Evolutionary conservation across 768 basidiomycete genomes (phyloP), one percentile per base, ranked within the genome.

Genomic region (Naematelia encephala): DNA sequence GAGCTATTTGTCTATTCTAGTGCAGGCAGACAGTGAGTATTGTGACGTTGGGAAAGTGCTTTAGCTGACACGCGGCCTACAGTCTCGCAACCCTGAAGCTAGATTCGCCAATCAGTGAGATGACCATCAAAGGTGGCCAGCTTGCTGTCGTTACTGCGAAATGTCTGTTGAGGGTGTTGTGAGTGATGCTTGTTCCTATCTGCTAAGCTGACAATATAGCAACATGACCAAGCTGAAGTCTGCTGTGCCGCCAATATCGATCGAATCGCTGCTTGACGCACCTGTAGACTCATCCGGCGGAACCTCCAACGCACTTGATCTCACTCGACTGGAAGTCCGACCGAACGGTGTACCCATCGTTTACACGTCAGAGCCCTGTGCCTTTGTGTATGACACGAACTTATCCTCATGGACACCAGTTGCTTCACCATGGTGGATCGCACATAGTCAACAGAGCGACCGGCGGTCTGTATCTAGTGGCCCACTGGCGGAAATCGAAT

Each of bases 321-420:
- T 96, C 62, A 78, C 83, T 3, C 83, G 86, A 3, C 86, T 85
- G 11, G 75, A 80, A 13, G 82, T 94, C 23, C 85, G 89, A 42
- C 83, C 87, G 0, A 91, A 91, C 64, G 93, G 93, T 5, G 80
- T 82, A 0, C 90, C 91, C 0, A 78, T 94, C 57, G 78, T 97
- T 52, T 81, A 85, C 42, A 84, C 88, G 47, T 88, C 90, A 0
- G 85, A 84, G 25, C 89, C 90, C n/a, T 77, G 85, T 19, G 83
- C 87, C 2, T 87, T 88, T 71, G 85, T 90, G 0, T 97, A 89
- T 75, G 90, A 94, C 64, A 54, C 82, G 1, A 76, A 80, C 5
- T 81, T 93, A 1, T 75, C 77, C 26, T 72, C 84, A 3, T 97
- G 90, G 86, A 81, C 85, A 51, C 86, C 86, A 65, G 78, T 97